phyloP scores from a whole-genome alignment of 2,329 filamentous ascomycete genomes.

The Metarhizium humberi region DNA sequence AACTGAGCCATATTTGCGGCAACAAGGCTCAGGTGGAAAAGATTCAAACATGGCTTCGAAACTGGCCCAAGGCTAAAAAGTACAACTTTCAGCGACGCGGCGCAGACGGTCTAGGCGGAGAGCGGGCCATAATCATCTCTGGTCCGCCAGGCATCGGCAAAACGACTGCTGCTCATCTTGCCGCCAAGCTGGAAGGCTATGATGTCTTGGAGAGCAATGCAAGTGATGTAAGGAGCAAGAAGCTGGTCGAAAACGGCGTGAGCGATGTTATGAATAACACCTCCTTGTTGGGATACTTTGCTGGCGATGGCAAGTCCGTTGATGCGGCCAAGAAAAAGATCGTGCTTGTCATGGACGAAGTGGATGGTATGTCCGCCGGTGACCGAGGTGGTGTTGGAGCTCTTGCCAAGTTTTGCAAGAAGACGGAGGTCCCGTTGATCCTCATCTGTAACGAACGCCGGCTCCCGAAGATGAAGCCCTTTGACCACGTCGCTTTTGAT shows the following conservation, averaged over 20 bases:
- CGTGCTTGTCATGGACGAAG: conserved; percentile 96
- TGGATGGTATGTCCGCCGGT: conserved; percentile 96
- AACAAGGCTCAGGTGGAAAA: conserved; percentile 88
- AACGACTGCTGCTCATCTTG: conserved; percentile 90
- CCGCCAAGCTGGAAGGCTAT: conserved; percentile 85
- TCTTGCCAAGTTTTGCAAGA: conserved; percentile 88
- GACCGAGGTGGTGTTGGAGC: conserved; percentile 94
- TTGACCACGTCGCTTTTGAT: conserved; percentile 78
- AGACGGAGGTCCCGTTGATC: conserved; percentile 89
- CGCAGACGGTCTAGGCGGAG: conserved; percentile 71
- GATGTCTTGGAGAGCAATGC: conserved; percentile 94
- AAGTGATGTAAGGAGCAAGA: conserved; percentile 92
- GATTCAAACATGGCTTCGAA: conserved; percentile 77
- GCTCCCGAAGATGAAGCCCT: conserved; percentile 96
- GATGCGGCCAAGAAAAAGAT: conserved; percentile 82
- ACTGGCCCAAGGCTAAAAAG: conserved; percentile 71
- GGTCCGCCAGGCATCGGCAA: conserved; percentile 96
- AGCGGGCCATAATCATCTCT: conserved; percentile 87
- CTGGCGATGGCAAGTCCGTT: conserved; percentile 71
- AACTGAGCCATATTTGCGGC: conserved; percentile 82
- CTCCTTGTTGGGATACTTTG: conserved; percentile 84
- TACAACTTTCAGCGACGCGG: conserved; percentile 75
- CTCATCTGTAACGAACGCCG: conserved; percentile 95
- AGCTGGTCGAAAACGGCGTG: conserved; percentile 81
- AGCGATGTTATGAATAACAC: conserved; percentile 88